These are phyloP conservation scores for Globisporangium spinosum DNA, from an alignment of 352 stramenopile species.

Conservation along the genomic window DNA sequence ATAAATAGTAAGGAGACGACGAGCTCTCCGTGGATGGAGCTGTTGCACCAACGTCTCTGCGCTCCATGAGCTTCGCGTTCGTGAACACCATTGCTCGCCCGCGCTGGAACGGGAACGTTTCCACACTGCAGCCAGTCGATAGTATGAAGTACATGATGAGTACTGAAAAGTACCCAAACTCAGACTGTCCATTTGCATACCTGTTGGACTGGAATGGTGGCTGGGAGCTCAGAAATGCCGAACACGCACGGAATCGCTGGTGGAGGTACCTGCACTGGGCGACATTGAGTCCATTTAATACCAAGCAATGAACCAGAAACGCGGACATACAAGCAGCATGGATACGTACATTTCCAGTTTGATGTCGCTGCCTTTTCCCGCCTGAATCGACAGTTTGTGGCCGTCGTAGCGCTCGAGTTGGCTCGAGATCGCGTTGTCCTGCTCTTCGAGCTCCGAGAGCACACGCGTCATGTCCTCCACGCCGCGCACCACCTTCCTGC, in stretches of 20 bases:
- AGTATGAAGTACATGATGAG: too few species aligned
- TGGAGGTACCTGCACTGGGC: conserved; percentile 46
- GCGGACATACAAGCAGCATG: background rate
- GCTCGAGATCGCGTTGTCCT: conserved; percentile 30
- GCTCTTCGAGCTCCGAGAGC: conserved; percentile 37
- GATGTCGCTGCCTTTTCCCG: conserved; percentile 22
- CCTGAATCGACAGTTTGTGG: conserved; percentile 37
- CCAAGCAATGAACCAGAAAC: background rate
- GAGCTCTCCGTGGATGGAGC: background rate
- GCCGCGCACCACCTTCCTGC: conserved; percentile 28
- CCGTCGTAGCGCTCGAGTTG: conserved; percentile 30
- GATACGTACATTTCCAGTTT: conserved; percentile 25
- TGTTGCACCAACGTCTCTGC: conserved; percentile 26
- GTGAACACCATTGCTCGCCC: conserved; percentile 42
- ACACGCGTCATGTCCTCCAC: conserved; percentile 31
- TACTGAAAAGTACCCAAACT: too few species aligned
- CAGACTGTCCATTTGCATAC: conserved; percentile 6
- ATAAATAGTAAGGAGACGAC: conserved; percentile 15
- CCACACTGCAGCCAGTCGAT: conserved; percentile 13
- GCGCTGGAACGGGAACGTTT: conserved; percentile 40
- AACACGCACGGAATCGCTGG: conserved; percentile 51
- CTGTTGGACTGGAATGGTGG: conserved; percentile 20
- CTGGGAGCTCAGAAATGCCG: conserved; percentile 27
- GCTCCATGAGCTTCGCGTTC: conserved; percentile 57
- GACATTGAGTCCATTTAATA: background rate